These are phyloP conservation scores for Phytopythium sindhum DNA, from an alignment of 352 stramenopile species.

Conservation along the genomic window DNA sequence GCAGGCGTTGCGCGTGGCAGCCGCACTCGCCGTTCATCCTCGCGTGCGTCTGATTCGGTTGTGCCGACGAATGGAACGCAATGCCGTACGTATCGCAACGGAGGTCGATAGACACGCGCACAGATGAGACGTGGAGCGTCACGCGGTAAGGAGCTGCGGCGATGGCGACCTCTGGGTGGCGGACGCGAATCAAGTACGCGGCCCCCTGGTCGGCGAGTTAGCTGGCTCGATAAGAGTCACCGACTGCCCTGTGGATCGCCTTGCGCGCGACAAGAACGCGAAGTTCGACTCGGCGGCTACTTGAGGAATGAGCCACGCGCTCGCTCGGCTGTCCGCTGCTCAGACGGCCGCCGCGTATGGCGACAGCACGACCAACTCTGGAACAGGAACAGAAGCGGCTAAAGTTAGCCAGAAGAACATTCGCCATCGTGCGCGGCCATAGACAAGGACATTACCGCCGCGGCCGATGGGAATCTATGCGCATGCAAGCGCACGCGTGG, in stretches of 20 bases:
- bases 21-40: slow-evolving; percentile 1
- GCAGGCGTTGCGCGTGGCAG: slow-evolving; percentile 9
- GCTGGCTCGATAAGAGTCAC: background rate
- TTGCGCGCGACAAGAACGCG: background rate
- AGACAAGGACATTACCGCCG: background rate
- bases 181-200: too few species aligned
- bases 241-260: too few species aligned
- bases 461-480: background rate
- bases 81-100: background rate
- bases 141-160: background rate
- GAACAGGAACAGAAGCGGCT: background rate
- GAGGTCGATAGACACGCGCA: background rate
- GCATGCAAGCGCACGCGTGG: background rate
- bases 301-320: background rate
- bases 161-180: background rate
- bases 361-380: too few species aligned
- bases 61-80: slow-evolving; percentile 1
- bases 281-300: background rate
- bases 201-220: too few species aligned
- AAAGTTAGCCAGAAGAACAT: slow-evolving; percentile 2
- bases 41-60: slow-evolving; percentile 1
- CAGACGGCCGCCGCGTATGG: background rate
- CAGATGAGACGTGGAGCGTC: background rate
- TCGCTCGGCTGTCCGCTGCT: background rate
- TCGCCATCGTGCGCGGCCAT: background rate